Evolutionary conservation across 495 filamentous ascomycete species (phyloP), one percentile per base, ranked within the genome.

Genomic region (Aspergillus indologenus): DNA sequence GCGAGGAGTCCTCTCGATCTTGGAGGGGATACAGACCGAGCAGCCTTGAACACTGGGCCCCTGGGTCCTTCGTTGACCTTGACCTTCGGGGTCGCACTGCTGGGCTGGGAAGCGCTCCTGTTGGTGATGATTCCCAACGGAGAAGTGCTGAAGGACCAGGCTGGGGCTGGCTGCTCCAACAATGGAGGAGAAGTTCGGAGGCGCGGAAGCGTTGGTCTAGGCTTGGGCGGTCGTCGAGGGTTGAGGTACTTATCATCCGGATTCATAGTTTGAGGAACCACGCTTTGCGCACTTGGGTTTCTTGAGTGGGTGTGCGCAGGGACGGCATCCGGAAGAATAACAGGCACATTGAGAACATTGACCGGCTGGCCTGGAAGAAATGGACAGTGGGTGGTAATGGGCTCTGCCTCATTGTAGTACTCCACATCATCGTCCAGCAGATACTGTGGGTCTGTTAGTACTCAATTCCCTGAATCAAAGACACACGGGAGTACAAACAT

Each of bases 321-420:
- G 8, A 73, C 70, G 34, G 73, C 70, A 53, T 81, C 75, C 12
- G 82, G 80, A 49, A 77, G 63, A 70, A 95, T 86, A 53, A 86
- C 75, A 11, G 92, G 92, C 4, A 96, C 85, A 43, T 87, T 85
- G 23, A 96, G 76, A 19, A 91, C 81, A 67, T 96, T 96, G 68
- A 96, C 83, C 1, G 82, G 81, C 70, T 96, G 92, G 18, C 92
- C 92, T 11, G 92, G 92, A 26, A 94, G 83, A 56, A 92, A 85
- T 19, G 92, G 92, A 65, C 91, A 96, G n/a, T 80, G 71, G 8
- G 83, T 90, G 12, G 92, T 94, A 14, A 83, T 84, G 1, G 87
- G 86, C 65, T 88, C 76, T 12, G 81, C 72, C 21, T 86, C 74
- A 71, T 93, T 89, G 71, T 89, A 84, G 58, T 81, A 80, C 71